These are phyloP conservation scores for Xylaria bambusicola DNA, from an alignment of 495 filamentous ascomycete genomes.

Conservation along the genomic window DNA sequence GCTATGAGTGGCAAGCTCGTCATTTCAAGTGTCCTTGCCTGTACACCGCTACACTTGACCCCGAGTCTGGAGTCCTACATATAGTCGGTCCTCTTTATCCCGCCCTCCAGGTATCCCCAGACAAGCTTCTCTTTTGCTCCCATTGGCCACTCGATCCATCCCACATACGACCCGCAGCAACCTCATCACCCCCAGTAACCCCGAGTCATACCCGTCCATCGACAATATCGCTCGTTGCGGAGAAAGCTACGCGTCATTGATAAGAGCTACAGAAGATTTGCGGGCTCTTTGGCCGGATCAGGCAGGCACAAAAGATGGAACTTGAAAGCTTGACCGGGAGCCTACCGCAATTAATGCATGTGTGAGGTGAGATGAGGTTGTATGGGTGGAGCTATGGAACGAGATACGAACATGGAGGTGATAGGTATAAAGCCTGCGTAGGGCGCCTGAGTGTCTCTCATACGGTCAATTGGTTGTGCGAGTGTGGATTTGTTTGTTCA, in stretches of 20 bases:
- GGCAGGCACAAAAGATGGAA: neutral
- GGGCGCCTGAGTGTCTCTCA: neutral
- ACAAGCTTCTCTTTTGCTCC: neutral
- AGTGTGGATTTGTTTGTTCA: neutral
- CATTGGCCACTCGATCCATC: neutral
- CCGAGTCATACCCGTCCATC: conserved; percentile 8
- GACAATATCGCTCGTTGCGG: neutral
- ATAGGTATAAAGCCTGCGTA: conserved; percentile 6
- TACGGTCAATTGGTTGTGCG: neutral
- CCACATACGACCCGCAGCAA: neutral
- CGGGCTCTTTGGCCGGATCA: conserved; percentile 2
- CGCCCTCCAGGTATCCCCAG: too few relatives aligned
- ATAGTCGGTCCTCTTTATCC: too few relatives aligned
- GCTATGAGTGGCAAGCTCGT: too few relatives aligned
- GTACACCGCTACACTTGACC: too few relatives aligned
- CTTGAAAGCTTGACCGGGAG: neutral
- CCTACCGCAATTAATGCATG: neutral
- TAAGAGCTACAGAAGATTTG: neutral
- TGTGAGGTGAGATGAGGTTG: neutral
- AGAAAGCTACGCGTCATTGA: conserved; percentile 8
- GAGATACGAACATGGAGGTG: neutral
- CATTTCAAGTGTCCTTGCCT: too few relatives aligned
- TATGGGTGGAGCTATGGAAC: neutral
- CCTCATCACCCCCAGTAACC: neutral
- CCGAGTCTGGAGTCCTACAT: too few relatives aligned